Conservation (phyloP, 176 grass and related monocot species). For the Avena eriantha region DNA sequence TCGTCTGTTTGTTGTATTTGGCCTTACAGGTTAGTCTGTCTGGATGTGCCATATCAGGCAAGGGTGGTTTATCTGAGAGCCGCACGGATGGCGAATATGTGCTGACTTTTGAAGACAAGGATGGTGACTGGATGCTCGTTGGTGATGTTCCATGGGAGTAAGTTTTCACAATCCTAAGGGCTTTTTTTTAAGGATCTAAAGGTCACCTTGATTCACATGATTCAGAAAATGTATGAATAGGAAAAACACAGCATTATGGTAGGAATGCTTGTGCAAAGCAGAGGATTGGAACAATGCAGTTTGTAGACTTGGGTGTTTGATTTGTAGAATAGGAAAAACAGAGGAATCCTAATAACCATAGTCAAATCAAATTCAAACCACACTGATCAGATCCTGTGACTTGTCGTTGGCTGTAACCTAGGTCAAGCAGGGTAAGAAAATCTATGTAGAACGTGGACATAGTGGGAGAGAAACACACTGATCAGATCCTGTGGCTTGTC, state of each 20-base stretch:
- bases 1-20: slow-evolving; percentile 42
- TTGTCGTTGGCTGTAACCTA: background rate
- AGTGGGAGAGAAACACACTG: background rate
- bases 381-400: too few relatives aligned
- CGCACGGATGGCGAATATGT: slow-evolving; percentile 68
- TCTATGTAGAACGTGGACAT: background rate
- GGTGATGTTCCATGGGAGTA: slow-evolving; percentile 93
- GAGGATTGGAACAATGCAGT: background rate
- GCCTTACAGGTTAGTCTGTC: slow-evolving; percentile 43
- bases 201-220: background rate
- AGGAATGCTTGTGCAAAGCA: background rate
- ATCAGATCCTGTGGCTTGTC: background rate
- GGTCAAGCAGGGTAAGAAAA: background rate
- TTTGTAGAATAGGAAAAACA: background rate
- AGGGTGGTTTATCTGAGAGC: slow-evolving; percentile 58
- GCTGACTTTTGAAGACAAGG: slow-evolving; percentile 88
- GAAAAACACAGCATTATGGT: background rate
- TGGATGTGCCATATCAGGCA: slow-evolving; percentile 49
- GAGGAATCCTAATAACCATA: background rate
- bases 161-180: slow-evolving; percentile 13
- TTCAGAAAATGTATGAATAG: background rate
- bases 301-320: background rate
- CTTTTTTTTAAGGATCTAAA: background rate
- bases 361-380: background rate
- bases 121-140: slow-evolving; percentile 89